phyloP scores from a whole-genome alignment of 1,139 yeast species.

The Candida glucosophila region DNA sequence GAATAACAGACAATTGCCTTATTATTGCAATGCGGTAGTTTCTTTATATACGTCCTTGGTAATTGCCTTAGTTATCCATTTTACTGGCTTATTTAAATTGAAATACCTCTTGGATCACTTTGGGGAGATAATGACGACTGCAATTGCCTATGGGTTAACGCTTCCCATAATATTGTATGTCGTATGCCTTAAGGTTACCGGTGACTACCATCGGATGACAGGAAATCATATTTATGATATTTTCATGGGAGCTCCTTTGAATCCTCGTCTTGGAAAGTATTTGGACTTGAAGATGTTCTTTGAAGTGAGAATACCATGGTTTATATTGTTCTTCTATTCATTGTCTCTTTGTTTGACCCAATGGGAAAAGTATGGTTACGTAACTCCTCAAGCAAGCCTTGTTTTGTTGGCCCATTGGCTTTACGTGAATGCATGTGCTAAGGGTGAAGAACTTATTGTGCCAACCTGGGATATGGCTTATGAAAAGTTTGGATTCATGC shows the following conservation, averaged over 20 bases:
- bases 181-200: conserved; percentile 55
- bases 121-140: conserved; percentile 89
- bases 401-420: conserved; percentile 83
- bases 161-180: conserved; percentile 58
- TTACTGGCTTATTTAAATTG: conserved; percentile 63
- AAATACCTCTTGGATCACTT: conserved; percentile 70
- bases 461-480: conserved; percentile 99
- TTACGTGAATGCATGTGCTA: conserved; percentile 94
- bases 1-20: conserved; percentile 73
- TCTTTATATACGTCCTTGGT: conserved; percentile 65
- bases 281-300: conserved; percentile 90
- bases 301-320: conserved; percentile 97
- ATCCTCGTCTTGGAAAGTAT: conserved; percentile 87
- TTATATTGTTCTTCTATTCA: conserved; percentile 71
- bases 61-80: conserved; percentile 54
- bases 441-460: conserved; percentile 94
- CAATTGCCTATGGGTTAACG: conserved; percentile 67
- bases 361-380: conserved; percentile 70
- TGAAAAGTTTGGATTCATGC: conserved; percentile 97
- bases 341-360: conserved; percentile 72
- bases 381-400: conserved; percentile 67
- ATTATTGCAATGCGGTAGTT: conserved; percentile 87
- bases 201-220: conserved; percentile 81
- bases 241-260: conserved; percentile 95
- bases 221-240: conserved; percentile 86